These are phyloP conservation scores for Angomonas deanei DNA, from an alignment of 208 protist species.

Conservation along the genomic window DNA sequence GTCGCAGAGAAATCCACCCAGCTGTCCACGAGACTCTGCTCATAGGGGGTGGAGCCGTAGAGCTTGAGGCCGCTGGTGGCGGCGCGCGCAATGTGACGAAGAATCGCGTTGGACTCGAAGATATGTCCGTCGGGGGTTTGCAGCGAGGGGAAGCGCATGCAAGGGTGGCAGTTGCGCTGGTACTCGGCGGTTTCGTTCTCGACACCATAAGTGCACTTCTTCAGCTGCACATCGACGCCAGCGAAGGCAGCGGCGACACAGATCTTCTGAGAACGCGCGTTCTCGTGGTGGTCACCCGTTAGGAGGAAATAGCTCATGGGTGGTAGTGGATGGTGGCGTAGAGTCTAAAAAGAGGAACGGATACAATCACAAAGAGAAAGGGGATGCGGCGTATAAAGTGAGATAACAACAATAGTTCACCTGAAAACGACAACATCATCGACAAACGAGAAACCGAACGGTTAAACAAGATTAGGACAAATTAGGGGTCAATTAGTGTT, in stretches of 20 bases:
- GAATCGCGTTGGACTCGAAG: constrained; percentile 86
- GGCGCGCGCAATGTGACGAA: constrained; percentile 66
- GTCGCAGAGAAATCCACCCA: constrained; percentile 83
- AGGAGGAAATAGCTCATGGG: constrained; percentile 36
- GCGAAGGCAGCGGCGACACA: constrained; percentile 56
- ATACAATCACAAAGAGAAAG: too few relatives aligned
- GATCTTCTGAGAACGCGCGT: constrained; percentile 53
- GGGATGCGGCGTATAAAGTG: too few relatives aligned
- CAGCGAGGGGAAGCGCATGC: constrained; percentile 56
- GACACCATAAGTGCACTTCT: constrained; percentile 32
- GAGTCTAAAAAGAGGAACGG: too few relatives aligned
- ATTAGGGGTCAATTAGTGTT: too few relatives aligned
- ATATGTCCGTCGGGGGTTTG: constrained; percentile 77
- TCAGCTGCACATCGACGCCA: constrained; percentile 41
- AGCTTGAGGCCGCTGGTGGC: constrained; percentile 55
- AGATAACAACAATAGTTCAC: too few relatives aligned
- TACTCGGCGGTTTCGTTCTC: constrained; percentile 67
- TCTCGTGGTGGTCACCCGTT: constrained; percentile 23
- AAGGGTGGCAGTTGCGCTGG: constrained; percentile 59
- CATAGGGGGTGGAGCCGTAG: constrained; percentile 66
- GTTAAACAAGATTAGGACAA: too few relatives aligned
- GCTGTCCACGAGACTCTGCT: constrained; percentile 77
- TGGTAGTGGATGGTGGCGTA: too few relatives aligned
- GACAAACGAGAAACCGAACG: too few relatives aligned
- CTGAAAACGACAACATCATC: too few relatives aligned